Evolutionary conservation across 2,329 filamentous ascomycete species (phyloP), one percentile per base, ranked within the genome.

Genomic region (Trichoderma oligosporum): DNA sequence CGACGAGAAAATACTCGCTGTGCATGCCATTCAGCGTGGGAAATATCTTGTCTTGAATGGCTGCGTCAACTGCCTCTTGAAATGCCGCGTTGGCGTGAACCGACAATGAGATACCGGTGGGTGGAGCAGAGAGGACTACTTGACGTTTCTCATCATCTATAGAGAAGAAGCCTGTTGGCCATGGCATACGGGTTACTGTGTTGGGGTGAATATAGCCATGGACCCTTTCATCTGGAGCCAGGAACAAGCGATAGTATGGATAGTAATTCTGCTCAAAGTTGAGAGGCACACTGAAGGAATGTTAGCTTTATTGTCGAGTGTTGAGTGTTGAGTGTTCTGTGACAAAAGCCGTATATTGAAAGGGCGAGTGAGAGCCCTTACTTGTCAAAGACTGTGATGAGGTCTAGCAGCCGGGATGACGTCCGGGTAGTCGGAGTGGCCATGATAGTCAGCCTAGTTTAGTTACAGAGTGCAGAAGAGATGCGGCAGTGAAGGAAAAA

Each of bases 131-230:
- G 5, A 78, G 64, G 9, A 65, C 68, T 4, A 78, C 70, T 7
- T 61, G 65, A 29, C 62, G 68, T n/a, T 60, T 42, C 0, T 61
- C 45, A 52, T 74, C 70, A 61, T 69, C 51, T 58, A 79, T 60
- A 46, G 49, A 41, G 62, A 79, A 77, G 18, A 79, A 77, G 18
- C 68, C 61, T 0, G 67, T 2, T 0, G 76, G 76, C 75, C 76
- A 78, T 3, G 78, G 77, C 70, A 82, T 77, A 38, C 71, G 69
- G 27, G 70, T 57, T 12, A 81, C 74, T 14, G 73, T 79, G 46
- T 67, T 67, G 3, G 74, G 73, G 47, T 76, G 73, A 45, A 82
- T 70, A 67, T 79, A 79, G 62, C 80, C 79, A 59, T 82, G 79
- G 0, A 77, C 71, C 4, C 75, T 70, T 16, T 69, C 58, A 58